phyloP scores from a whole-genome alignment of 441 rosid species.

The Bocquillonia castaneifolia region DNA sequence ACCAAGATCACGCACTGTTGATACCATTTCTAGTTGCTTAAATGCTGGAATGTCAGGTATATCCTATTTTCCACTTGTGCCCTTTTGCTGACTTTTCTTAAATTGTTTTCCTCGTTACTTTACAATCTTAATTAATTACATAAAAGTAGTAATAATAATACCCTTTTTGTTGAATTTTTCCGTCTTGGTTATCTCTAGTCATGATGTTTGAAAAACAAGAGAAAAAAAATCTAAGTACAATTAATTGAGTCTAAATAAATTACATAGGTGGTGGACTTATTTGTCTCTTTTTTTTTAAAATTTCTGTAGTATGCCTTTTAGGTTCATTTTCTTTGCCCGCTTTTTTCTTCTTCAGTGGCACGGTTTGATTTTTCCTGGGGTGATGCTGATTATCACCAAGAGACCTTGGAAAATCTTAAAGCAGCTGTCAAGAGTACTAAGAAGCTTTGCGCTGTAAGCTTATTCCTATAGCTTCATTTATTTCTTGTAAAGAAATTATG shows the following conservation, averaged over 20 bases:
- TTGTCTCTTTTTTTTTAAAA: neutral
- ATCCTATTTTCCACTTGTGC: neutral
- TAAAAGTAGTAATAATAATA: no score
- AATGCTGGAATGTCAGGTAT: slow-evolving; percentile 96
- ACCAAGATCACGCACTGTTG: slow-evolving; percentile 83
- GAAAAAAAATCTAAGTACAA: no score
- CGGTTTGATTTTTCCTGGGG: slow-evolving; percentile 94
- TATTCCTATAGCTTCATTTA: slow-evolving; percentile 1
- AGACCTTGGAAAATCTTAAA: slow-evolving; percentile 79
- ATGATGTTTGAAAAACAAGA: no score
- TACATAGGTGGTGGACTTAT: no score
- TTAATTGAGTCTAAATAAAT: no score
- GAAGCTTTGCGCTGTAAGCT: slow-evolving; percentile 90
- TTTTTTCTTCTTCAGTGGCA: slow-evolving; percentile 48
- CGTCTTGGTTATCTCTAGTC: no score
- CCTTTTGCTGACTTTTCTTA: no score
- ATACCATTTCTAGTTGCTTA: slow-evolving; percentile 71
- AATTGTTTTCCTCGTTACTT: no score
- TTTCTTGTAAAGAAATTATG: no score
- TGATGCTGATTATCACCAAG: slow-evolving; percentile 68
- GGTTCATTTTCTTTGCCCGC: neutral
- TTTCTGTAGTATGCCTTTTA: neutral
- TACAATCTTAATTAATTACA: no score
- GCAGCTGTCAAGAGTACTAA: slow-evolving; percentile 72
- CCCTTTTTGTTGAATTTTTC: no score